Evolutionary conservation across 306 rosid genomes (phyloP).

Genomic region (Quercus alba): DNA sequence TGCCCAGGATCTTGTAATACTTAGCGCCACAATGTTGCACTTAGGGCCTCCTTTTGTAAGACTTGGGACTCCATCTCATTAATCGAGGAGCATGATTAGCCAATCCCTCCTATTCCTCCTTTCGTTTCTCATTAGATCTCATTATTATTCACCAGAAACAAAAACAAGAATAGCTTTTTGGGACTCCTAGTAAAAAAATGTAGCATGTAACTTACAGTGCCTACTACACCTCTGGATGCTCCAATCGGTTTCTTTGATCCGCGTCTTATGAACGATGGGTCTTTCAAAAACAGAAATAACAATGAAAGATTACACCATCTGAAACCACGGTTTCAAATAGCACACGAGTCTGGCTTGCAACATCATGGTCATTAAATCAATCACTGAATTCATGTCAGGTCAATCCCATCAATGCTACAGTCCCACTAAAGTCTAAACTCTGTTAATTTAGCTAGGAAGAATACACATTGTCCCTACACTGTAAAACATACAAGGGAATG

Average conservation of each 20-base stretch:
- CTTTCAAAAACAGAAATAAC: background rate
- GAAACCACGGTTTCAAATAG: background rate
- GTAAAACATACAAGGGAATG: constrained; percentile 14
- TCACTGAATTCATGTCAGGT: constrained; percentile 15
- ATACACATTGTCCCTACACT: constrained; percentile 40
- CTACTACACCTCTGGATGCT: background rate
- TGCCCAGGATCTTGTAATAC: too few relatives aligned
- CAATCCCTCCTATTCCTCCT: too few relatives aligned
- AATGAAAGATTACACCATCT: background rate
- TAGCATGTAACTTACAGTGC: background rate
- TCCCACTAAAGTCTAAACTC: background rate
- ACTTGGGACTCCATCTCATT: too few relatives aligned
- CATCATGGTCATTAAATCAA: constrained; percentile 13
- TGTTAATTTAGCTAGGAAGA: constrained; percentile 40
- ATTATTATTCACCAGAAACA: too few relatives aligned
- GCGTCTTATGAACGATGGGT: background rate
- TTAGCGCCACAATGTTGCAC: too few relatives aligned
- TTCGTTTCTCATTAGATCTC: too few relatives aligned
- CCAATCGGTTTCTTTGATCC: background rate
- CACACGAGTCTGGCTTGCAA: background rate
- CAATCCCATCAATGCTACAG: background rate
- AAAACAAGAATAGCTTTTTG: background rate
- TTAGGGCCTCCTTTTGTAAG: too few relatives aligned
- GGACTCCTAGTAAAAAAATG: background rate
- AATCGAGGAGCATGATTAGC: too few relatives aligned